Evolutionary conservation across 352 stramenopile genomes (phyloP), one percentile per base, ranked within the genome.

Genomic region (Phytophthora niederhauseri): DNA sequence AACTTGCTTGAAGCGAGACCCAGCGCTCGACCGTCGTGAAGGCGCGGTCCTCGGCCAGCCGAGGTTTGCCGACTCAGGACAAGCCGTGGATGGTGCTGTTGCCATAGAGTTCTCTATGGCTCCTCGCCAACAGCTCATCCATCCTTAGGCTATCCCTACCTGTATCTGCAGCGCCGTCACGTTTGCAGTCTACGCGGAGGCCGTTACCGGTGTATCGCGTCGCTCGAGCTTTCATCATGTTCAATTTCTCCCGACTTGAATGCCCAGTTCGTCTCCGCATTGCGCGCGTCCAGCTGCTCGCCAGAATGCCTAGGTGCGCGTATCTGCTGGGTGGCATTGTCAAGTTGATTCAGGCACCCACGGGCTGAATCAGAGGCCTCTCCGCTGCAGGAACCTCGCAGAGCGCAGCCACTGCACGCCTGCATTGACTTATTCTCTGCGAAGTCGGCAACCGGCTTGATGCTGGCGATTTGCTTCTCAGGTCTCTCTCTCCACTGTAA

Each of bases 31-130:
- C 36, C 36, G 4, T 43, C 36, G 41, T 49, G 15, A 49, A 49
- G 41, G 17, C 41, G 24, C 24, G 24, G 24, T 26, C 24, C 24
- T 26, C 24, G 24, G 24, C 24, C 24, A n/a, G 24, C 24, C 24
- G 24, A 26, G 24, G 24, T 26, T 26, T 26, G 24, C 2, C 24
- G 24, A 26, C 24, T 26, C 24, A 26, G 24, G 17, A 50, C 36
- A 8, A 51, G 15, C 38, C 20, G 53, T 58, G 66, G 53, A 73
- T 38, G 55, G 43, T 70, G 61, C 46, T 31, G 15, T 57, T 71
- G 68, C 68, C 62, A 75, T 75, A 75, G 68, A 75, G 68, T 26
- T 75, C 15, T 43, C 49, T 3, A 26, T 26, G 24, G 1, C 24
- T 59, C 43, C 17, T 11, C 52, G 26, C 57, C 56, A 72, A 58